Conservation (phyloP, 257 asterid species). For the Nicotiana tomentosiformis region DNA sequence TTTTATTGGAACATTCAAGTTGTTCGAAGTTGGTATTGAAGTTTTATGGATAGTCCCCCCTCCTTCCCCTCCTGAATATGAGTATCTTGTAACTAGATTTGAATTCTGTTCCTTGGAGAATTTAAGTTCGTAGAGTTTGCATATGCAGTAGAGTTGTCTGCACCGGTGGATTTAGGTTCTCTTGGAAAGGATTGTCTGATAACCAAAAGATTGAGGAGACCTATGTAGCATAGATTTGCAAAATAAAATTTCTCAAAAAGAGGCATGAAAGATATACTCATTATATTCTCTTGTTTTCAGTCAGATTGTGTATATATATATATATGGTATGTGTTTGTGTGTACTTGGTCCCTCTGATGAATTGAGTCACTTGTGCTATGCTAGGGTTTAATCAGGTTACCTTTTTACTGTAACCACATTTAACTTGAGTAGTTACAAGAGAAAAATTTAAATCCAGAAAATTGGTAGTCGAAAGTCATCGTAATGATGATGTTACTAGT, state of each 20-base stretch:
- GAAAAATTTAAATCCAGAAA: not conserved
- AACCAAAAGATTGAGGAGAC: not conserved
- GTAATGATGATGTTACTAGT: not conserved
- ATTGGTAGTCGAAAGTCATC: not conserved
- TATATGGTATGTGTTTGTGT: not conserved
- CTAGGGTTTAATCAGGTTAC: not conserved
- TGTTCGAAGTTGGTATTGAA: slow-evolving; percentile 2
- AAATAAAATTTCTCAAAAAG: not conserved
- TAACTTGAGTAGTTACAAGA: not conserved
- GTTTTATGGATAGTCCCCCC: not conserved
- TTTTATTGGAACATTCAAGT: not conserved
- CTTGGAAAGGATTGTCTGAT: not conserved
- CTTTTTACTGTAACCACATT: not conserved
- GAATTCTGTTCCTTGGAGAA: not conserved
- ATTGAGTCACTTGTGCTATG: not conserved
- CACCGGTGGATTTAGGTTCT: not conserved
- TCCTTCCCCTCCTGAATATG: not conserved
- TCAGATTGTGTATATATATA: not conserved
- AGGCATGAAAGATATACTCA: not conserved
- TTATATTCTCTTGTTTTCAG: not conserved
- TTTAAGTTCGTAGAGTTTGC: not conserved
- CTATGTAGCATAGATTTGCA: not conserved
- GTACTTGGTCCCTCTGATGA: not conserved
- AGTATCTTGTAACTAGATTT: not conserved
- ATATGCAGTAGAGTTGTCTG: not conserved